Evolutionary conservation across 148 eudicot species (phyloP).

Genomic region (Chenopodium suecicum): DNA sequence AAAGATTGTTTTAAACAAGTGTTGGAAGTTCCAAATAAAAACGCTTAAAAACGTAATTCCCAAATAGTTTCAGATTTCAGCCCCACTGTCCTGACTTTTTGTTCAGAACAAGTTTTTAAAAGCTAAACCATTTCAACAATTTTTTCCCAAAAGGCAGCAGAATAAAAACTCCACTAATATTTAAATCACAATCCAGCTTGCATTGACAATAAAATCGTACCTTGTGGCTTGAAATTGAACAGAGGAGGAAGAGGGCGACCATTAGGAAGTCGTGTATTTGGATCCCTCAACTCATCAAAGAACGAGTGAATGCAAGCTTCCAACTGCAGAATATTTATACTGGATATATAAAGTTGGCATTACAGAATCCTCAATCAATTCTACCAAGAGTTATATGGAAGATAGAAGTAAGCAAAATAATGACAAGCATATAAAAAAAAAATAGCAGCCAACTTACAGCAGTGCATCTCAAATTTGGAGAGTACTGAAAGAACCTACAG

Average conservation of each 20-base stretch:
- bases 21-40: not conserved
- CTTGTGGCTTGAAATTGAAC: conserved; percentile 84
- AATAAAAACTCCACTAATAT: not conserved
- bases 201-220: conserved; percentile 35
- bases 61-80: not conserved
- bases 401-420: not conserved
- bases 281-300: conserved; percentile 96
- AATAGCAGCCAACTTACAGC: conserved; percentile 63
- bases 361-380: not conserved
- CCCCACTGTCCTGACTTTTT: not conserved
- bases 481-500: conserved; percentile 96
- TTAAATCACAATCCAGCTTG: not conserved
- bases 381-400: not conserved
- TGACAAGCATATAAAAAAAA: not conserved
- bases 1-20: too few species aligned
- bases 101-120: not conserved
- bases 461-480: conserved; percentile 96
- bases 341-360: not conserved
- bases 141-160: not conserved
- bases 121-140: not conserved
- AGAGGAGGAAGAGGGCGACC: conserved; percentile 99
- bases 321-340: conserved; percentile 49
- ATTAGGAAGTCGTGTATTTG: conserved; percentile 88
- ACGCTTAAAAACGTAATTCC: not conserved
- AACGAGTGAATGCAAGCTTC: conserved; percentile 99